A percentile compares a stretch with the other conserved stretches of the same genome.
phyloP scores from a whole-genome alignment of 176 grass and related monocot genomes.

The barley (Hordeum vulgare) region DNA sequence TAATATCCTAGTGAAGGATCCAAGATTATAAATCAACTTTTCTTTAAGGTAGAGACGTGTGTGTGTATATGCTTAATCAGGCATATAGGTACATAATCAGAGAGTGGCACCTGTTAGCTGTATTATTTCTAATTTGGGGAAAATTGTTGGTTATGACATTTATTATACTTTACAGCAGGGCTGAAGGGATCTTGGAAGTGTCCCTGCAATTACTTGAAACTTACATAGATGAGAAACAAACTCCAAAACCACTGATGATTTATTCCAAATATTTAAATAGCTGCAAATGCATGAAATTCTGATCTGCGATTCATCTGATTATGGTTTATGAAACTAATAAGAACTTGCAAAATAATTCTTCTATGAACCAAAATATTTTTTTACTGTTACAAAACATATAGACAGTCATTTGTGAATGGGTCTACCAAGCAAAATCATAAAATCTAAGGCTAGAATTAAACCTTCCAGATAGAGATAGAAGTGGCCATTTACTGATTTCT shows the following conservation, averaged over 20 bases:
- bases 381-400: not conserved
- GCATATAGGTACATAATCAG: not conserved
- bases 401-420: not conserved
- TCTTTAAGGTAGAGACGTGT: not conserved
- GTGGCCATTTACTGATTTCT: not conserved
- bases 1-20: not conserved
- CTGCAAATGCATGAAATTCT: not conserved
- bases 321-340: not conserved
- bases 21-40: not conserved
- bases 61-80: not conserved
- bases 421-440: slow-evolving; percentile 1
- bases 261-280: not conserved
- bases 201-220: not conserved
- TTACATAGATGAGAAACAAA: slow-evolving; percentile 1
- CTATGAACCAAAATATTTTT: not conserved
- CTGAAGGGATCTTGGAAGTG: not conserved
- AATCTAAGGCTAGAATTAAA: not conserved
- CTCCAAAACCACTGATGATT: not conserved
- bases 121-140: not conserved
- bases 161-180: not conserved
- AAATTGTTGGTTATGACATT: not conserved
- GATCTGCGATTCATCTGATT: not conserved
- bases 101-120: not conserved
- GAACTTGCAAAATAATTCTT: not conserved
- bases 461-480: not conserved